phyloP scores from a whole-genome alignment of 1,284 basidiomycete species.

The Pseudozyma sp. region DNA sequence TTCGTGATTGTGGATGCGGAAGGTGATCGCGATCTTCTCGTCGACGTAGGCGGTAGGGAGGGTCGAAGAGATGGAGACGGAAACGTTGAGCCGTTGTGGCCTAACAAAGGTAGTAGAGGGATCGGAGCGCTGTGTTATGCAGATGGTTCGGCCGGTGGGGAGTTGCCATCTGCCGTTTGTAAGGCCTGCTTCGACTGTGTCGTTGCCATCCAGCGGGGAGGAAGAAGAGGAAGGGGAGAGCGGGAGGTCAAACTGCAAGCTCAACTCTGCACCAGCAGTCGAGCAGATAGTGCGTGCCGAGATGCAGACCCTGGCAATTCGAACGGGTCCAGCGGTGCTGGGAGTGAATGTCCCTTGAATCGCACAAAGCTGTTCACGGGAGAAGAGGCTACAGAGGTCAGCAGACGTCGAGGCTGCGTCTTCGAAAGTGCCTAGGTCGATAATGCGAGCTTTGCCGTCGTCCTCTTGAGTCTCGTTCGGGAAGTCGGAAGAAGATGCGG shows the following conservation, averaged over 20 bases:
- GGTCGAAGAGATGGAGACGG: background rate
- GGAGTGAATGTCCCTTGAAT: constrained; percentile 20
- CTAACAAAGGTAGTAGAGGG: constrained; percentile 10
- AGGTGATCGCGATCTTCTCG: constrained; percentile 21
- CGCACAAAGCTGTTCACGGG: background rate
- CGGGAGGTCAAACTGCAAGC: background rate
- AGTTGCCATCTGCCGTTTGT: constrained; percentile 14
- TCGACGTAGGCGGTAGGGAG: constrained; percentile 17
- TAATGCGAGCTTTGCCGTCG: background rate
- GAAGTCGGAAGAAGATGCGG: background rate
- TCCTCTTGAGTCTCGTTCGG: background rate
- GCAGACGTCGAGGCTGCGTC: background rate
- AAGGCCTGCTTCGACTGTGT: background rate
- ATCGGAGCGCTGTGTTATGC: constrained; percentile 11
- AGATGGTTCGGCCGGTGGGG: constrained; percentile 2
- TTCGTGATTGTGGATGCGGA: constrained; percentile 31
- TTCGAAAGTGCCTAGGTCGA: constrained; percentile 19
- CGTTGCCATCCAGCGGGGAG: background rate
- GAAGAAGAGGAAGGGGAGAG: background rate
- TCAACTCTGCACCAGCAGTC: background rate
- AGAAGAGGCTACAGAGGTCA: constrained; percentile 3
- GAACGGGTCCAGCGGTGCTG: background rate
- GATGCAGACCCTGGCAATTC: background rate
- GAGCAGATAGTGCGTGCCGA: background rate
- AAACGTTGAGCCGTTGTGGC: constrained; percentile 14